Percentiles rank a stretch among this genome's conserved stretches.
These are phyloP conservation scores for Arthromyces matolae DNA, from an alignment of 768 basidiomycete species.

Conservation along the genomic window DNA sequence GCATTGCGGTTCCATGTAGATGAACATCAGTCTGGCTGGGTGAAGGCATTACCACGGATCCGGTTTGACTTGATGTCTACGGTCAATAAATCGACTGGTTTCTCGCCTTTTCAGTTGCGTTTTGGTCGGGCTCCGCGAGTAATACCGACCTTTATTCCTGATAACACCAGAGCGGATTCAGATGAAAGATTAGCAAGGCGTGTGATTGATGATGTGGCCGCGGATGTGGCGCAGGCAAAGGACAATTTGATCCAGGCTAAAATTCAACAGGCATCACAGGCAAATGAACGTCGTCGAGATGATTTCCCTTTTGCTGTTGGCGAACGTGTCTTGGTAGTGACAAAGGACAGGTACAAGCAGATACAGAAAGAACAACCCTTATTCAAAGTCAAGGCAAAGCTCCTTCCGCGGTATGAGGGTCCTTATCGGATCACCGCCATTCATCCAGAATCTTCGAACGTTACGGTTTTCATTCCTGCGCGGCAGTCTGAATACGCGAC, in stretches of 20 bases:
- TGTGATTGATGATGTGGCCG: not conserved
- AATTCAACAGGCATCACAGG: not conserved
- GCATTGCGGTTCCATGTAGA: no score
- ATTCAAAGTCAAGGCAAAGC: no score
- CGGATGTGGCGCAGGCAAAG: not conserved
- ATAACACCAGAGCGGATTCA: not conserved
- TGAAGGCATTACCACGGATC: not conserved
- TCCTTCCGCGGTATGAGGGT: no score
- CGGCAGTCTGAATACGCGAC: no score
- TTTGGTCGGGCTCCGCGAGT: not conserved
- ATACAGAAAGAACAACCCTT: no score
- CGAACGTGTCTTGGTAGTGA: not conserved
- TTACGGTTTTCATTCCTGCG: no score
- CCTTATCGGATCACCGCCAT: no score
- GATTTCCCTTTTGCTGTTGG: not conserved
- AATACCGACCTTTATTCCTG: not conserved
- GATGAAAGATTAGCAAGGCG: not conserved
- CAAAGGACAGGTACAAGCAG: no score
- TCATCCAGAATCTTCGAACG: no score
- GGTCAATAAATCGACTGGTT: not conserved
- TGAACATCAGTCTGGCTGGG: not conserved
- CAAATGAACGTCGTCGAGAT: not conserved
- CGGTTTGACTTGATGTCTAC: not conserved
- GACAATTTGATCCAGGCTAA: not conserved
- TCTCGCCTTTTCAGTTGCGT: not conserved